A percentile compares a stretch with the other conserved stretches of the same genome.
Conservation (phyloP, 75 land plant species). For the Picea sitchensis region DNA sequence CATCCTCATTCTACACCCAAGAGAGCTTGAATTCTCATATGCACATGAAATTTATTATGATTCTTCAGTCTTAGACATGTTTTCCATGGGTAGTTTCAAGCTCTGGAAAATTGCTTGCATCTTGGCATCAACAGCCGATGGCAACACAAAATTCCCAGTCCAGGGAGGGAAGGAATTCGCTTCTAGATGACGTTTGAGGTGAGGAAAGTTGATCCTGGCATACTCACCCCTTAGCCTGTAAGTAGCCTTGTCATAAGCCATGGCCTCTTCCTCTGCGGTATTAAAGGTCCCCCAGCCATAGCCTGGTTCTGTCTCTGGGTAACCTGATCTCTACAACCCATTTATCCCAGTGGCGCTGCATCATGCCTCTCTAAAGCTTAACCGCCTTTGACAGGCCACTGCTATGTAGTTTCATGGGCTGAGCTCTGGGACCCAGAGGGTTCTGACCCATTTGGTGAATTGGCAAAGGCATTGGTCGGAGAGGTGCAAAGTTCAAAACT, state of each 20-base stretch:
- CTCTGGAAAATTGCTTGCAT: conserved; percentile 48
- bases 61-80: neutral
- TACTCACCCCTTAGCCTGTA: conserved; percentile 78
- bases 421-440: conserved; percentile 32
- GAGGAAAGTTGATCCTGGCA: conserved; percentile 80
- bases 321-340: conserved; percentile 95
- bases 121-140: conserved; percentile 64
- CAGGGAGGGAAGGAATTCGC: neutral
- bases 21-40: neutral
- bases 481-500: too few relatives aligned
- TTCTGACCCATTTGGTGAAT: neutral
- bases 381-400: conserved; percentile 17
- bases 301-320: conserved; percentile 71
- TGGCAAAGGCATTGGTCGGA: too few relatives aligned
- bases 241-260: conserved; percentile 89
- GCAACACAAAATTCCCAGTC: conserved; percentile 17
- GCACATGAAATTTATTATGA: neutral
- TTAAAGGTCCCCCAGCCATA: conserved; percentile 92
- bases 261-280: conserved; percentile 85
- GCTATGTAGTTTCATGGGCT: conserved; percentile 55
- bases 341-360: conserved; percentile 91
- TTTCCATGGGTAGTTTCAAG: neutral
- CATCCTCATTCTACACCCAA: neutral
- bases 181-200: conserved; percentile 33
- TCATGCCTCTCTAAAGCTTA: conserved; percentile 79